Percentiles rank a stretch among this genome's conserved stretches.
Evolutionary conservation across 768 basidiomycete genomes (phyloP).

Genomic region (Mycena albidolilacea): DNA sequence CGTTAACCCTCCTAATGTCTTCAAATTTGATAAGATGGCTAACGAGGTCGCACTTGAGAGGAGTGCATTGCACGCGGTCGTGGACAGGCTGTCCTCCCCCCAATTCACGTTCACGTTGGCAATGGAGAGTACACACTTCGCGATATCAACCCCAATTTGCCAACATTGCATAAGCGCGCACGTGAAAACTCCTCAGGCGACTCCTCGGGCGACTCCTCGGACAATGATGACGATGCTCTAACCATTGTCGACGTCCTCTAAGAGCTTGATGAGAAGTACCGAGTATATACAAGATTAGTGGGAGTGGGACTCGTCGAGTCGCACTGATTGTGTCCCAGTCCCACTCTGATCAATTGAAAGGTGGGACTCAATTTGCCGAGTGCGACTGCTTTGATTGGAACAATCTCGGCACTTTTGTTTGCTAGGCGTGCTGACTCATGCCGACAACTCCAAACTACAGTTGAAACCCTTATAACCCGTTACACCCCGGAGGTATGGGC

Average conservation of each 20-base stretch:
- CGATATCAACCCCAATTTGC: not conserved
- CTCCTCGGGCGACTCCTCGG: too few relatives aligned
- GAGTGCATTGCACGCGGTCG: not conserved
- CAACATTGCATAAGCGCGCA: not conserved
- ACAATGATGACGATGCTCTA: slow-evolving; percentile 9
- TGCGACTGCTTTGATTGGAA: too few relatives aligned
- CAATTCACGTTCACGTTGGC: slow-evolving; percentile 9
- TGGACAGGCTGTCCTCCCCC: slow-evolving; percentile 2
- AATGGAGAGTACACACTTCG: not conserved
- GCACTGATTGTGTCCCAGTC: too few relatives aligned
- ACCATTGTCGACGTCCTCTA: slow-evolving; percentile 10
- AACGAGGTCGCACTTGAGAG: not conserved
- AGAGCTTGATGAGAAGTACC: slow-evolving; percentile 1
- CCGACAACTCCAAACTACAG: not conserved
- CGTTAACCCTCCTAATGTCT: not conserved
- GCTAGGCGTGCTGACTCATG: too few relatives aligned
- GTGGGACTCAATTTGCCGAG: too few relatives aligned
- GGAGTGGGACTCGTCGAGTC: too few relatives aligned
- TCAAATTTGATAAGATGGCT: slow-evolving; percentile 1
- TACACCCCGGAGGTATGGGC: too few relatives aligned
- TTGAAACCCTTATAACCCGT: too few relatives aligned
- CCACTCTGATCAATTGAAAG: too few relatives aligned
- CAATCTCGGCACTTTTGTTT: too few relatives aligned
- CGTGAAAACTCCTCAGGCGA: not conserved
- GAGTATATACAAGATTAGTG: too few relatives aligned